phyloP scores from a whole-genome alignment of 371 early-diverging fungal genomes.

The Coemansia sp. region DNA sequence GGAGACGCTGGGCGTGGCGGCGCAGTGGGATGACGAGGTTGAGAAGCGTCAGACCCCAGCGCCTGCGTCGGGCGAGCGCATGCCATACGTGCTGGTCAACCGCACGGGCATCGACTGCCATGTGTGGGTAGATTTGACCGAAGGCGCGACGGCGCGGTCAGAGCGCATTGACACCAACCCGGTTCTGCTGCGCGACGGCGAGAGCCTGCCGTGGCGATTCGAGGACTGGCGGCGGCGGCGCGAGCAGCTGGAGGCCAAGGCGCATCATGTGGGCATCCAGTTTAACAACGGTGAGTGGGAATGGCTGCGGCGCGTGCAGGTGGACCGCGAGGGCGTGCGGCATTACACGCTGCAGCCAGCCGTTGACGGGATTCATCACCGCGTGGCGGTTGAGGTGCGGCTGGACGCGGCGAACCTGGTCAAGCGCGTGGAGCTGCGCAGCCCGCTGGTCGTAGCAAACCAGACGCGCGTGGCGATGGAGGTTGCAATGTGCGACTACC shows the following conservation, averaged over 20 bases:
- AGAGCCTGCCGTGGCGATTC: constrained; percentile 87
- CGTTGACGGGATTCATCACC: constrained; percentile 74
- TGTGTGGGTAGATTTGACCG: constrained; percentile 76
- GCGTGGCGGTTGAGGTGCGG: constrained; percentile 82
- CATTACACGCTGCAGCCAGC: constrained; percentile 77
- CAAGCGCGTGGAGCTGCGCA: constrained; percentile 91
- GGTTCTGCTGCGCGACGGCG: constrained; percentile 67
- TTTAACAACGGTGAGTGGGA: constrained; percentile 89
- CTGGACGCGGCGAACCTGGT: constrained; percentile 71
- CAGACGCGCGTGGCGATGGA: constrained; percentile 77
- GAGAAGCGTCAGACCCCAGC: constrained; percentile 29
- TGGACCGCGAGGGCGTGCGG: constrained; percentile 84
- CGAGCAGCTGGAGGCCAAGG: constrained; percentile 63
- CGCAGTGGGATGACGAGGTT: constrained; percentile 59
- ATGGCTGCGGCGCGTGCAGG: constrained; percentile 77
- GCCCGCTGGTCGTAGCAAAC: constrained; percentile 80
- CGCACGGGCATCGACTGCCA: constrained; percentile 86
- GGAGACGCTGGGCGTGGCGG: constrained; percentile 67
- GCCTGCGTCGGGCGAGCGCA: constrained; percentile 40
- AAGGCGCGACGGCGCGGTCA: constrained; percentile 25
- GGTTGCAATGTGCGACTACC: constrained; percentile 69
- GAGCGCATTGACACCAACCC: constrained; percentile 49
- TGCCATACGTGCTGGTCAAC: constrained; percentile 85
- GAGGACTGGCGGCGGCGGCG: constrained; percentile 93
- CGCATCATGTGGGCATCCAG: constrained; percentile 80